Conservation (phyloP, 176 grass and related monocot species). For the Triticum turgidum region DNA sequence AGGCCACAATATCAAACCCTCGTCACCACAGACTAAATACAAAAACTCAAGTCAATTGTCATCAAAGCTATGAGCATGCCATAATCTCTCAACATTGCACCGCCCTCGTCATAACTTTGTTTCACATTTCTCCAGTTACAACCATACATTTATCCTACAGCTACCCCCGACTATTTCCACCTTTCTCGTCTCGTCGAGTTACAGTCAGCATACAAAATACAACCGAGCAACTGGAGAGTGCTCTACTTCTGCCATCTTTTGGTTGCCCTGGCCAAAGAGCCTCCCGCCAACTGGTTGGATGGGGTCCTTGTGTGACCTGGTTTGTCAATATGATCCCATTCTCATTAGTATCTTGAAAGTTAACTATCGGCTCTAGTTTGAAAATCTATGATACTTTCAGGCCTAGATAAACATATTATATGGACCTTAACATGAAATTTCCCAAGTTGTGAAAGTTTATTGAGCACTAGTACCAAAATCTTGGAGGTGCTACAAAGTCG, state of each 20-base stretch:
- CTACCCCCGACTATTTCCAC: conserved; percentile 18
- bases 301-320: conserved; percentile 39
- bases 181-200: neutral
- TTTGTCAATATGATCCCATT: neutral
- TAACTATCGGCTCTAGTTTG: neutral
- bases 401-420: neutral
- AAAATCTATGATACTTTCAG: neutral
- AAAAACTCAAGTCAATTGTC: neutral
- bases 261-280: conserved; percentile 35
- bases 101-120: neutral
- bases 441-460: neutral
- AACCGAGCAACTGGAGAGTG: neutral
- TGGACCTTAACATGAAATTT: neutral
- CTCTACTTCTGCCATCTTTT: conserved; percentile 56
- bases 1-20: neutral
- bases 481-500: conserved; percentile 18
- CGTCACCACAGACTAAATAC: neutral
- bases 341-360: conserved; percentile 21
- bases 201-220: neutral
- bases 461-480: conserved; percentile 4
- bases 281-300: conserved; percentile 23
- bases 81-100: neutral
- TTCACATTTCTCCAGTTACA: neutral
- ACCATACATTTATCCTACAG: neutral
- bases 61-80: neutral